These are phyloP conservation scores for Euclidium syriacum DNA, from an alignment of 345 rosid genomes.

Conservation along the genomic window DNA sequence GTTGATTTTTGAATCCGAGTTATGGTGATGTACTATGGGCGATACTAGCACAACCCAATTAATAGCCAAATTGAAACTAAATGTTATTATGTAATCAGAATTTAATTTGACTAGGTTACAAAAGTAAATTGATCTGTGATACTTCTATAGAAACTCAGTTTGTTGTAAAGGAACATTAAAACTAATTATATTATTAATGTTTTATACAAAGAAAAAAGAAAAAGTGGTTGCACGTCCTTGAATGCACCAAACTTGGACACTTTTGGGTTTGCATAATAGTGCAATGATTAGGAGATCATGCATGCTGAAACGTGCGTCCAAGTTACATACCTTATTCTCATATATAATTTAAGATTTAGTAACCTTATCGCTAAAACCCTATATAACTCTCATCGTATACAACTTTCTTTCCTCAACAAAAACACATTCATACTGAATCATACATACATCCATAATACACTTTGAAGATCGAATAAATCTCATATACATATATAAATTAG, in stretches of 20 bases:
- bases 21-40: too few species aligned
- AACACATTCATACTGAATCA: slow-evolving; percentile 11
- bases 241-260: not conserved
- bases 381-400: not conserved
- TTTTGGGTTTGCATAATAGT: not conserved
- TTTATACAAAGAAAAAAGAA: not conserved
- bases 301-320: slow-evolving; percentile 31
- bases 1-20: too few species aligned
- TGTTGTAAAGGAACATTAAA: not conserved
- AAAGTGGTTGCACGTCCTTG: slow-evolving; percentile 22
- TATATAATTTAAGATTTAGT: not conserved
- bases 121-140: too few species aligned
- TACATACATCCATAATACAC: not conserved
- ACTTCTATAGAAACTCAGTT: not conserved
- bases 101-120: too few species aligned
- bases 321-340: slow-evolving; percentile 22
- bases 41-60: too few species aligned
- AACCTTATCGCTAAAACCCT: not conserved
- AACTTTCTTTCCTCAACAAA: not conserved
- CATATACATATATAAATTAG: not conserved
- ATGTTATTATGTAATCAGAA: too few species aligned
- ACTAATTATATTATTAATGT: not conserved
- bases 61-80: too few species aligned
- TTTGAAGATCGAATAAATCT: not conserved
- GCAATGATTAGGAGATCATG: slow-evolving; percentile 10